Evolutionary conservation across 768 basidiomycete genomes (phyloP), one percentile per base, ranked within the genome.

Genomic region (Auriscalpium microsporum): DNA sequence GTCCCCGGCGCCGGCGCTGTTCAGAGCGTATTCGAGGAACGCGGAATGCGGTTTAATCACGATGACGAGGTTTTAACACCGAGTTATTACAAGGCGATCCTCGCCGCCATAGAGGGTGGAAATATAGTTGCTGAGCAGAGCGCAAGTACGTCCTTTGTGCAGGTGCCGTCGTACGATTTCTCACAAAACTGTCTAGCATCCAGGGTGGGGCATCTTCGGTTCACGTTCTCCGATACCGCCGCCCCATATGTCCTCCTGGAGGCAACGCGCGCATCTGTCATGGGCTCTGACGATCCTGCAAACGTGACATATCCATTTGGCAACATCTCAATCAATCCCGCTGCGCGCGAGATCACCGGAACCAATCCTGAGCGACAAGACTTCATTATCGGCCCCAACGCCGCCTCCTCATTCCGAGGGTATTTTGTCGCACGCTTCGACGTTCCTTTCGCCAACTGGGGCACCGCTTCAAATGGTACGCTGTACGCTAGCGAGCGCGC

Each of bases 351-450:
- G 69, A 79, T 88, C 36, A 78, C 74, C 42, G 87, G 87, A 9
- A 77, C 68, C 60, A 86, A 83, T 54, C 73, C 78, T 13, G 87
- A 89, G 59, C 75, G 84, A 34, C 85, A 88, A 64, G 87, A 90
- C 66, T 73, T 72, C 62, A 86, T 87, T 59, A 80, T 88, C 46
- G 77, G 79, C 0, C 86, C 86, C 1, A 71, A 68, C 48, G 61
- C 68, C 8, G 73, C 65, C 56, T 64, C 57, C 49, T 63, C 33
- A 42, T 69, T 65, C 49, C 57, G 63, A 0, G 69, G 79, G 1
- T 82, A 79, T 68, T 82, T 86, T 64, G 82, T 79, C 46, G 83
- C 80, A 3, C 75, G 81, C 9, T 84, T 87, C 58, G 72, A 78
- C 55, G 62, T 64, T 33, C 72, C 75, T 1, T 77, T 78, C 60